A percentile compares a stretch with the other conserved stretches of the same genome.
phyloP scores from a whole-genome alignment of 148 eudicot species.

The Vaccinium myrtillus region DNA sequence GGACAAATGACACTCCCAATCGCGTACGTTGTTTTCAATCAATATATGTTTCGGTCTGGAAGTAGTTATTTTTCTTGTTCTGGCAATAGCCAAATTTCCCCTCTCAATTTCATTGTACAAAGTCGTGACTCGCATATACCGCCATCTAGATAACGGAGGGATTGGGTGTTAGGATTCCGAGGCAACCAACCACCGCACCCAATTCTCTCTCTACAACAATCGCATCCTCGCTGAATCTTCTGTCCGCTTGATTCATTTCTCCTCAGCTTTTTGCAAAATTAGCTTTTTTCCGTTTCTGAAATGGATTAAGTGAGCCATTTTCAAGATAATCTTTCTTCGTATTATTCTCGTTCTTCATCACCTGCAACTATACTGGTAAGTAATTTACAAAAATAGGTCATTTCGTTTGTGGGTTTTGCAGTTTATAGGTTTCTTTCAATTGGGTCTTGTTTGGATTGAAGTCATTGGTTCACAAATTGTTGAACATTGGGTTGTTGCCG shows the following conservation, averaged over 20 bases:
- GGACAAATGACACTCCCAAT: not conserved
- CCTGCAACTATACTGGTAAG: slow-evolving; percentile 16
- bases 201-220: not conserved
- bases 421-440: slow-evolving; percentile 16
- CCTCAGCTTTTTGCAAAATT: not conserved
- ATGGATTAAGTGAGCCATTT: slow-evolving; percentile 5
- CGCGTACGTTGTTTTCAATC: not conserved
- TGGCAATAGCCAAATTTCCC: not conserved
- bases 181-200: not conserved
- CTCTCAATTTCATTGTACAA: not conserved
- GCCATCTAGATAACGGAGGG: slow-evolving; percentile 16
- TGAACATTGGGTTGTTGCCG: slow-evolving; percentile 16
- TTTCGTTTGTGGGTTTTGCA: slow-evolving; percentile 32
- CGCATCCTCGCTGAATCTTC: slow-evolving; percentile 17
- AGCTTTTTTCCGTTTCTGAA: not conserved
- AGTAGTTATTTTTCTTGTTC: not conserved
- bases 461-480: slow-evolving; percentile 11
- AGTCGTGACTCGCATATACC: not conserved
- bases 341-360: slow-evolving; percentile 13
- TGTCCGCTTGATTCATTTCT: slow-evolving; percentile 18
- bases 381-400: not conserved
- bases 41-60: not conserved
- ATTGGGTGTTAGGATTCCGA: slow-evolving; percentile 14
- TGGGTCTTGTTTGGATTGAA: slow-evolving; percentile 30
- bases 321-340: slow-evolving; percentile 3